phyloP scores from a whole-genome alignment of 2,329 filamentous ascomycete species.

The Talaromyces sp. region DNA sequence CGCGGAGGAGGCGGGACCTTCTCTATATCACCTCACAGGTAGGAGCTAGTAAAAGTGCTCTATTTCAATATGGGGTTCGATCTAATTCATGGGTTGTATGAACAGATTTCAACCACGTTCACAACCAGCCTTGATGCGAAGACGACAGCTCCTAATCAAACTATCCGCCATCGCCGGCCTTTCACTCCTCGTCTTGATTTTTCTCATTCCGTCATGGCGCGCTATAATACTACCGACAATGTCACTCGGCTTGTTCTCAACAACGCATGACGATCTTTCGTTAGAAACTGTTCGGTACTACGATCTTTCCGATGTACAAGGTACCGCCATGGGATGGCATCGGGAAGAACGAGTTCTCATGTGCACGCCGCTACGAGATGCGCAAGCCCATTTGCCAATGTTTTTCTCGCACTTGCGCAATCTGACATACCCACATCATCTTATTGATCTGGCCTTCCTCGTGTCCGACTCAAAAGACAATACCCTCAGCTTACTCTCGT shows the following conservation, averaged over 20 bases:
- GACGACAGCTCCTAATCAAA: constrained; percentile 69
- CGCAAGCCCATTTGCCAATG: constrained; percentile 87
- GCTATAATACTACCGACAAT: constrained; percentile 58
- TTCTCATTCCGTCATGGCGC: constrained; percentile 72
- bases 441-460: constrained; percentile 93
- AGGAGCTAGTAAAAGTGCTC: constrained; percentile 31
- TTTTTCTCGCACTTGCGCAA: constrained; percentile 98
- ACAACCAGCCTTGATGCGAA: constrained; percentile 67
- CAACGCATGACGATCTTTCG: constrained; percentile 63
- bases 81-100: background rate
- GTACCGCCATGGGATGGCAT: constrained; percentile 91
- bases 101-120: constrained; percentile 79
- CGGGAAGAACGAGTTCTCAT: constrained; percentile 91
- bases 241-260: constrained; percentile 68
- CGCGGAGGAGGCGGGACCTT: constrained; percentile 67
- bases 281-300: constrained; percentile 97
- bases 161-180: constrained; percentile 57
- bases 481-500: constrained; percentile 71
- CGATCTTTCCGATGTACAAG: constrained; percentile 86
- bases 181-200: constrained; percentile 61
- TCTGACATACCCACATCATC: constrained; percentile 92
- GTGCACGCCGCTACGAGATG: constrained; percentile 90
- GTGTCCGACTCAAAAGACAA: constrained; percentile 96
- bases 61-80: background rate
- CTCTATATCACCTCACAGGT: constrained; percentile 87